phyloP scores from a whole-genome alignment of 1,284 basidiomycete genomes.

The Austroboletus niveus region DNA sequence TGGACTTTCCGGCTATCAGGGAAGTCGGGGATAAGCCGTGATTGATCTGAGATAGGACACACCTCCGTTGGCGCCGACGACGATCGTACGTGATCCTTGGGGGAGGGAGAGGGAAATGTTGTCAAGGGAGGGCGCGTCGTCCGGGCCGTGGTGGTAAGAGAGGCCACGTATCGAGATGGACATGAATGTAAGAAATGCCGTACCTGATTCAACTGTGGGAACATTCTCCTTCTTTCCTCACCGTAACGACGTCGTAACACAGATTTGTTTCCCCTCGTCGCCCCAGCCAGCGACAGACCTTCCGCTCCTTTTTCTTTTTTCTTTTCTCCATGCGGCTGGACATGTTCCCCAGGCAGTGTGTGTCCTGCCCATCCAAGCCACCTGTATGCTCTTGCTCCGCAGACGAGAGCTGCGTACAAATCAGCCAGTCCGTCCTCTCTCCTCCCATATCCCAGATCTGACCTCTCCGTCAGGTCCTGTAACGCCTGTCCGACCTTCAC shows the following conservation, averaged over 20 bases:
- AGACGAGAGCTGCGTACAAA: conserved; percentile 56
- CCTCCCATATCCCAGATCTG: conserved; percentile 7
- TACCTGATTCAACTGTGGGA: background rate
- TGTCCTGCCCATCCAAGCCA: conserved; percentile 40
- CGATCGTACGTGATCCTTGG: conserved; percentile 74
- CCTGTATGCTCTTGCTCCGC: conserved; percentile 53
- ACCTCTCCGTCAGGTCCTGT: conserved; percentile 50
- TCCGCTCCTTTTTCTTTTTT: conserved; percentile 36
- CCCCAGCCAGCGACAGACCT: conserved; percentile 10
- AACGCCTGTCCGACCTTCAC: conserved; percentile 47
- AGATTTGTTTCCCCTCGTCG: background rate
- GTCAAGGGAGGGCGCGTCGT: conserved; percentile 50
- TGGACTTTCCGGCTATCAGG: conserved; percentile 85
- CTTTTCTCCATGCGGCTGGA: conserved; percentile 49
- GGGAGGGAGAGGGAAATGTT: conserved; percentile 67
- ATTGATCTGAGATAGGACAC: conserved; percentile 20
- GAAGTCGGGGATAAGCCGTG: background rate
- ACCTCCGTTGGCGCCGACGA: conserved; percentile 94
- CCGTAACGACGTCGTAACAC: background rate
- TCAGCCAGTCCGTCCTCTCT: conserved; percentile 48
- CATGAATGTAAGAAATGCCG: background rate
- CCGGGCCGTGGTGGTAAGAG: conserved; percentile 58
- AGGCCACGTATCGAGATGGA: conserved; percentile 56
- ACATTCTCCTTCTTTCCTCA: background rate
- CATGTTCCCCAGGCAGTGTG: conserved; percentile 46